Base-by-base conservation (phyloP, 225 moss, liverwort and hornwort genomes). In the Marchantia paleacea region DNA sequence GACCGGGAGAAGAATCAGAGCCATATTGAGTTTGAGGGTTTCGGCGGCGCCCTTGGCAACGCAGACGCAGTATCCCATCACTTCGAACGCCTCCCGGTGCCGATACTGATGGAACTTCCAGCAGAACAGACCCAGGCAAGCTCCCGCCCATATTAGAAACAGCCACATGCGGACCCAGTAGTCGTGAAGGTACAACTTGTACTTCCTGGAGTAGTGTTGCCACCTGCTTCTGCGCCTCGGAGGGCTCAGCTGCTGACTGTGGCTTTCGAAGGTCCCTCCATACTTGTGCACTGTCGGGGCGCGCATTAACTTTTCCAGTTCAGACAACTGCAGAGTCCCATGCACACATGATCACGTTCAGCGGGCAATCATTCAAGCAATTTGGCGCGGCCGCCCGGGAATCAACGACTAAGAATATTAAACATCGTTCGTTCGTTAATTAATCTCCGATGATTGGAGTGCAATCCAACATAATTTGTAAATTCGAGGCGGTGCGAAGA, bases 31-130 rank as follows among this genome's bases (percentile, higher is more conserved):
- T 73, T 97, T 97, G 48, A 97, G 51, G 0, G 89, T 91, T 75
- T 97, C 97, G 0, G 97, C 97, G 2, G 97, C 91, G 15, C 97
- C 97, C 76, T 97, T 97, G 0, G 97, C 94, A 15, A 92, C 39
- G 49, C 97, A 93, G 10, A 95, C 84, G 64, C 97, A 97, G 68
- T 90, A 89, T 0, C 93, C 93, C 91, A 97, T 93, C n/a, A 92
- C 78, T 12, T 80, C 29, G 55, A 85, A 97, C 4, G 93, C 70
- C 1, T 0, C 0, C n/a, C 95, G 87, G 0, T 84, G 15, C 68
- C 77, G 83, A 81, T 97, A 97, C 83, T 97, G 97, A 0, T 89
- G 14, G 29, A 91, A 93, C 50, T 97, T 97, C 93, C 93, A 95
- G 1, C 75, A 52, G 75, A 95, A 97, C 0, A 97, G 84, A 11